These are phyloP conservation scores for Torrubiellomyces zombiae DNA, from an alignment of 2,329 filamentous ascomycete species.

Conservation along the genomic window DNA sequence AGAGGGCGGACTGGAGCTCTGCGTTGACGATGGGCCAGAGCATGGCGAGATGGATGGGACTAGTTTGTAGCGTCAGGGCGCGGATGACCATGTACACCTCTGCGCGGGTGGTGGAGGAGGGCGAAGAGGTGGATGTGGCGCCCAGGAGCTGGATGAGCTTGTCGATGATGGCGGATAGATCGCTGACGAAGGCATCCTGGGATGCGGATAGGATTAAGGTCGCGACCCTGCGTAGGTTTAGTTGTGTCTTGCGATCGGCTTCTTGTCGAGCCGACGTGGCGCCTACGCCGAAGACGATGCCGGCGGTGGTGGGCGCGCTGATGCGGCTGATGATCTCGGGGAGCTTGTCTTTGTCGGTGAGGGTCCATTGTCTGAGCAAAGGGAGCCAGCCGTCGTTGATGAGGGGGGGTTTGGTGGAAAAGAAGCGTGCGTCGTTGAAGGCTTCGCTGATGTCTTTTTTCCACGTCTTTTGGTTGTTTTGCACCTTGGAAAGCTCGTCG, in stretches of 20 bases:
- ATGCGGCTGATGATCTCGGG: conserved; percentile 65
- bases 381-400: conserved; percentile 66
- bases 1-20: conserved; percentile 67
- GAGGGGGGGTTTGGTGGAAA: conserved; percentile 49
- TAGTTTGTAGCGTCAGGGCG: conserved; percentile 63
- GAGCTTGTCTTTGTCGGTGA: conserved; percentile 78
- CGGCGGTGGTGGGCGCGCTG: conserved; percentile 73
- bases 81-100: conserved; percentile 83
- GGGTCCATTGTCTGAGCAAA: conserved; percentile 66
- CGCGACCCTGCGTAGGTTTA: conserved; percentile 71
- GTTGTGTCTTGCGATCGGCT: conserved; percentile 80
- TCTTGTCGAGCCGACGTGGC: conserved; percentile 87
- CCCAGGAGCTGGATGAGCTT: conserved; percentile 75
- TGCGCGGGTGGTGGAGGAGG: conserved; percentile 73
- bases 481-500: conserved; percentile 58
- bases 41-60: conserved; percentile 60
- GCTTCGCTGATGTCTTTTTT: conserved; percentile 84
- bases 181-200: conserved; percentile 63
- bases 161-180: conserved; percentile 57
- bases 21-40: conserved; percentile 84
- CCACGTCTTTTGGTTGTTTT: conserved; percentile 75
- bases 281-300: conserved; percentile 96
- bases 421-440: conserved; percentile 80
- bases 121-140: conserved; percentile 76
- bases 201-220: conserved; percentile 62